Percentiles rank a stretch among this genome's conserved stretches.
Conservation (phyloP, 2,329 filamentous ascomycete species). For the Arthrobotrys sinensis region DNA sequence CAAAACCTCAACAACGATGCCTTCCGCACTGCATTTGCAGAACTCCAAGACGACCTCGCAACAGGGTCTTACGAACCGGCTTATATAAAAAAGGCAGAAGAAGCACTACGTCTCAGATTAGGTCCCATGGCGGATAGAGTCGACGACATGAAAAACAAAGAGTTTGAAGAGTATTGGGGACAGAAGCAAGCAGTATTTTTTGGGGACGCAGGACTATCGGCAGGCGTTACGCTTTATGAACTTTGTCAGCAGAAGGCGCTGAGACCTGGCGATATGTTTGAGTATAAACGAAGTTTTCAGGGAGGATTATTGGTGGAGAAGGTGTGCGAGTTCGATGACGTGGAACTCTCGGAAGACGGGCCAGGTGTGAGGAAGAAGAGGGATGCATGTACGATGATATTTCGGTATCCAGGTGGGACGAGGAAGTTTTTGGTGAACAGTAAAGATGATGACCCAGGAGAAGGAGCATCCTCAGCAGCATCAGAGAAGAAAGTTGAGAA, state of each 20-base stretch:
- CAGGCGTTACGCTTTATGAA: conserved; percentile 54
- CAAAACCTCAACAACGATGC: conserved; percentile 60
- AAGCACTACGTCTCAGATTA: conserved; percentile 39
- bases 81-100: conserved; percentile 52
- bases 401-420: conserved; percentile 38
- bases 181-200: conserved; percentile 58
- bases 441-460: conserved; percentile 13
- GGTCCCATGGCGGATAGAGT: conserved; percentile 45
- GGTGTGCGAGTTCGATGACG: conserved; percentile 33
- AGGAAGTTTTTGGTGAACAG: conserved; percentile 35
- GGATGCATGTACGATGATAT: conserved; percentile 50
- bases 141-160: conserved; percentile 57
- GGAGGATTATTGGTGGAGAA: conserved; percentile 46
- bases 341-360: conserved; percentile 30
- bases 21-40: conserved; percentile 48
- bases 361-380: conserved; percentile 42
- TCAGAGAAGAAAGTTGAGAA: not conserved
- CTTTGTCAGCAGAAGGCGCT: conserved; percentile 52
- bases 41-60: conserved; percentile 54
- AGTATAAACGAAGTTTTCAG: conserved; percentile 52
- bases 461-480: conserved; percentile 8
- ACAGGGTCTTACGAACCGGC: conserved; percentile 45
- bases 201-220: conserved; percentile 48
- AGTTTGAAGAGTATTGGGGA: conserved; percentile 60
- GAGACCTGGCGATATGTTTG: conserved; percentile 48